Base-by-base conservation (phyloP, 192 early-diverging fungal species). In the Coemansia sp. region DNA sequence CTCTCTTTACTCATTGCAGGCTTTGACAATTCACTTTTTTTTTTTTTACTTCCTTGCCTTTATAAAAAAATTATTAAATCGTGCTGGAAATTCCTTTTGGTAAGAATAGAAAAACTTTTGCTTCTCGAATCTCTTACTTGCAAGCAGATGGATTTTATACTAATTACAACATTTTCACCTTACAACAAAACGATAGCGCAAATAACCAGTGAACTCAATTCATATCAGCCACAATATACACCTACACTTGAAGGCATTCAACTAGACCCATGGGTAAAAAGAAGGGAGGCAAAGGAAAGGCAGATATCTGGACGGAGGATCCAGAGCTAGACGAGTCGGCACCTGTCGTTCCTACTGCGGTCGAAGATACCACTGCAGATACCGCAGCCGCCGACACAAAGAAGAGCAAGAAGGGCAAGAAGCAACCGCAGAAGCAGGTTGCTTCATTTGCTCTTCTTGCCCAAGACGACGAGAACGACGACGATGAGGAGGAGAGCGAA, bases 381-480 rank as follows among this genome's bases (percentile, higher is more conserved):
- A 30, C 38, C 34, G 59, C 63, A 43, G 56, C 45, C 1, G 21
- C 49, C 33, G 35, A 36, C 39, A 14, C 26, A 67, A 80, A 78
- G 63, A 62, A 59, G 62, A 67, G 60, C 61, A 76, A 72, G 63
- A 68, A 76, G 68, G 35, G 16, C 33, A 70, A 66, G 61, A 58
- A 63, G 73, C 39, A 41, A 41, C 30, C 14, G 20, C 69, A 63
- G 67, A 41, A 26, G 14, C 24, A 53, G 20, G 58, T 36, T 14
- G 49, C 39, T 30, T 71, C 62, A 26, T 77, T 69, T 49, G 68
- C 75, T 2, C 63, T 70, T 16, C 58, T 64, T 18, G 53, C 84
- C 12, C 76, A 75, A 16, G 84, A 68, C 53, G 73, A 62, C 57
- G 84, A 68, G 48, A 72, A 62, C 57, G 76, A 73, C 62, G 80